Conservation (phyloP, 305 asterid genomes). For the Ilex paraguariensis region DNA sequence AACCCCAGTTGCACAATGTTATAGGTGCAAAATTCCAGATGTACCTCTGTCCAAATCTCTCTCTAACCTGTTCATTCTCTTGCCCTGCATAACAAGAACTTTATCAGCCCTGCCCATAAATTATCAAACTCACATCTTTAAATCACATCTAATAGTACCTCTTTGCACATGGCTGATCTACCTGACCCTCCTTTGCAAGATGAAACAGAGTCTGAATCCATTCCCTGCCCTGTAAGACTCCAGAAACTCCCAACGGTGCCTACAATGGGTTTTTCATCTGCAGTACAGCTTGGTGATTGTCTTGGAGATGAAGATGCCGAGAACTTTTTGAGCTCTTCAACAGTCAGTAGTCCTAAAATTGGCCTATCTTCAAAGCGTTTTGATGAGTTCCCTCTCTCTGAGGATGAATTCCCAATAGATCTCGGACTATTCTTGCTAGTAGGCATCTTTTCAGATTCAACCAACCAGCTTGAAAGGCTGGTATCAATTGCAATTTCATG, state of each 20-base stretch:
- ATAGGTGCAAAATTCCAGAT: too few species aligned
- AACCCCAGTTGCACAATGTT: too few species aligned
- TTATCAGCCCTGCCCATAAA: too few species aligned
- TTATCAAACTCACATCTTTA: too few species aligned
- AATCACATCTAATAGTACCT: too few species aligned
- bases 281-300: background rate
- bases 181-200: background rate
- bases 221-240: background rate
- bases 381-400: background rate
- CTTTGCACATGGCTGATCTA: too few species aligned
- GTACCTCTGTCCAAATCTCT: too few species aligned
- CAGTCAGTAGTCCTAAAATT: too few species aligned
- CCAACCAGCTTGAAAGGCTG: background rate
- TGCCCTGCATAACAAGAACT: too few species aligned
- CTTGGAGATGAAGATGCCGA: background rate
- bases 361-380: too few species aligned
- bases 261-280: background rate
- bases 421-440: background rate
- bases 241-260: background rate
- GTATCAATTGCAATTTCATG: background rate
- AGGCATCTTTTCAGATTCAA: background rate
- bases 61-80: too few species aligned
- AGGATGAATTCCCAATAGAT: background rate
- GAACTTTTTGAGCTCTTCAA: background rate
- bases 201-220: background rate